Evolutionary conservation across 75 land plant species (phyloP), one percentile per base, ranked within the genome.

Genomic region (Cunninghamia lanceolata): DNA sequence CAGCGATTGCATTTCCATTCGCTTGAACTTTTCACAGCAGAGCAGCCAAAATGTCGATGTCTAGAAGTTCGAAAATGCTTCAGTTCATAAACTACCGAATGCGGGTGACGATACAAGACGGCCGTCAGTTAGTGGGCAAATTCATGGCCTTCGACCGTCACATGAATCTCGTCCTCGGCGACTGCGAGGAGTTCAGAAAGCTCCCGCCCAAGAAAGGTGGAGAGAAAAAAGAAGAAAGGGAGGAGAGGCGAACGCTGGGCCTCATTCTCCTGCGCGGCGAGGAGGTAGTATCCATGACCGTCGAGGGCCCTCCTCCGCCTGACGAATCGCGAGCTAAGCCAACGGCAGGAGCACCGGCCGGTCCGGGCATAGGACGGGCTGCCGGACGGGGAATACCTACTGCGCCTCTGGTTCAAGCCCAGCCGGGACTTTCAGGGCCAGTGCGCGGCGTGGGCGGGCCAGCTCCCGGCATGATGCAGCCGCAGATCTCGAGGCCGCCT

Each of bases 61-160:
- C 98, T 42, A 95, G 93, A 93, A 92, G 96, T 54, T 96, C 98
- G 84, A 94, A 94, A 91, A 93, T 96, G 95, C 92, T 96, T 10
- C 96, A 94, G 59, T 96, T 89, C 92, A 97, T 97, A 45, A 97
- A 97, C 90, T 97, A 95, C 93, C 71, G 99, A 84, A 97, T 97
- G 99, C 93, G 99, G 25, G 99, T 97, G 19, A 94, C 98, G 78
- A 96, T 97, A 88, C 99, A 97, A 86, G 99, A 97, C 86, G 98
- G 98, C 28, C 92, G 99, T 15, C 98, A 96, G 70, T 90, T 97
- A 81, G 93, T 97, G 32, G 99, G 99, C 9, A 97, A 97, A 90
- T 96, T 97, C 91, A 97, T 97, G 99, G 99, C 99, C 85, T 97
- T 97, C 92, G 99, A 97, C 86, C 99, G 99, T 80, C 99, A 96